Base-by-base conservation (phyloP, 2,329 filamentous ascomycete genomes). In the Whalleya microplaca region DNA sequence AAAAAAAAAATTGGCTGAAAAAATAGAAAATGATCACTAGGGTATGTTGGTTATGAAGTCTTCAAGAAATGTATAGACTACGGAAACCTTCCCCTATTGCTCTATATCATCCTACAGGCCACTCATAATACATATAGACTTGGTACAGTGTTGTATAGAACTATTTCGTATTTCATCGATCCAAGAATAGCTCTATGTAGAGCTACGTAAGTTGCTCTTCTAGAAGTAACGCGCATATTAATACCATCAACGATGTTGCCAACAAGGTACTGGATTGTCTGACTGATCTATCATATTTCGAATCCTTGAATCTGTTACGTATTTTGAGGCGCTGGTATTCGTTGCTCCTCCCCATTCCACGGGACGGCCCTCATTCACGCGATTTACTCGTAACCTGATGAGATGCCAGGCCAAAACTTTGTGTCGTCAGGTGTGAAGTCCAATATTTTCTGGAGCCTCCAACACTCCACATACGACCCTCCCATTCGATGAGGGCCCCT, bases 221-320 rank as follows among this genome's bases (percentile, higher is more conserved):
- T 37, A n/a, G n/a, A n/a, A n/a, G n/a, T n/a, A n/a, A n/a, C n/a
- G n/a, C n/a, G n/a, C n/a, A n/a, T n/a, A n/a, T n/a, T n/a, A n/a
- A n/a, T n/a, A n/a, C 27, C 27, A 29, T 5, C 12, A 29, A 12
- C 12, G 32, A 12, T 12, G 14, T 37, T 37, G 32, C 32, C 14
- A 37, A 37, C 32, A 37, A 37, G 32, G 32, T 37, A 5, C 6
- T 29, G 6, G 27, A 12, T 37, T 12, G 32, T 37, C 9, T 8
- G 14, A 3, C 3, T 37, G 32, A 37, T 6, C 5, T 12, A 37
- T 37, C 32, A 16, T 16, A n/a, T 12, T 37, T 37, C 32, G 10
- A 37, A 6, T 27, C 48, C 51, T 55, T 43, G 54, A 60, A 61
- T 55, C 48, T 55, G 61, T 70, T 67, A 69, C 68, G 66, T 70